Evolutionary conservation across 1,139 yeast species (phyloP), one percentile per base, ranked within the genome.

Genomic region (Sugiyamaella pinicola): DNA sequence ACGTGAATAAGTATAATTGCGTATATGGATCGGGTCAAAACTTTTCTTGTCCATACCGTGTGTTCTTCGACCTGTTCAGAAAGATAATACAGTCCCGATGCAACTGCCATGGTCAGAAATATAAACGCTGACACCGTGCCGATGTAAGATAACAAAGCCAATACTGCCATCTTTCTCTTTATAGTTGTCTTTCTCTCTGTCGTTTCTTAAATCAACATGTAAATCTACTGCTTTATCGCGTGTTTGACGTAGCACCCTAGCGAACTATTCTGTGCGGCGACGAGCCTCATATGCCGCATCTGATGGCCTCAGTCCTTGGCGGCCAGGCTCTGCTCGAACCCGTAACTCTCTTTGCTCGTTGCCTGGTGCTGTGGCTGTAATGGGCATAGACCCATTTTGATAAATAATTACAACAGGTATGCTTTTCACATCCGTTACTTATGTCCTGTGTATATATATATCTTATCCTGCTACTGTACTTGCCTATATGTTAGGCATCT

Each of bases 51-150:
- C 50, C 91, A 83, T 56, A 86, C 95, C 0, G 96, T 80, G 68
- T 93, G 95, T 65, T 91, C 98, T 67, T 93, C 99, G 13, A 93
- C 96, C 42, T 90, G 74, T 68, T 93, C 99, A 10, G 96, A 87
- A 37, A 93, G 75, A 64, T 89, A 90, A 73, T 91, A 93, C 38
- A 93, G 75, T 1, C 96, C 98, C 2, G 96, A 87, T 0, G 99
- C 77, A 46, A 85, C 80, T 12, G 88, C 81, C 51, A 84, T 71
- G 0, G 88, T 83, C 50, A 89, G 77, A 60, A 87, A 83, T 2
- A 85, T 63, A 63, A 91, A 88, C 5, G 97, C 98, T 1, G 82
- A 70, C 0, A 84, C 74, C 1, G 83, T 75, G 4, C 99, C 99
- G 6, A 81, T 69, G 57, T 83, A 80, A 2, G 97, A 80, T 3